Percentiles rank a stretch among this genome's conserved stretches.
phyloP scores from a whole-genome alignment of 2,329 filamentous ascomycete species.

The Epichloe bromicola region DNA sequence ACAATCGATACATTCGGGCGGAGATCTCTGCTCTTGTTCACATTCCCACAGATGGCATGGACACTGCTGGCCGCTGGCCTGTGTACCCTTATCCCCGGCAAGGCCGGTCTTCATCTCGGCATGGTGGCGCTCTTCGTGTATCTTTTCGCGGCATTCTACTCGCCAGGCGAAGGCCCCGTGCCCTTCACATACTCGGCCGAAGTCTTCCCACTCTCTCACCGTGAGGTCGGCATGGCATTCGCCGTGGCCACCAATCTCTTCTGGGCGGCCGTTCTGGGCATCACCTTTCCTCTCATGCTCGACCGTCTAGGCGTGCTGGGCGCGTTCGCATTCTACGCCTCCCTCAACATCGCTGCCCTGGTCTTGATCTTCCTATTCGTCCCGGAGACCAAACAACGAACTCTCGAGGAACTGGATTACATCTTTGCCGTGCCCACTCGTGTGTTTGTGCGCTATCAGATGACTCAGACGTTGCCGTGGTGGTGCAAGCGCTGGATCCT shows the following conservation, averaged over 20 bases:
- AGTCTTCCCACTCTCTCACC: conserved; percentile 56
- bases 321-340: conserved; percentile 41
- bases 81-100: conserved; percentile 36
- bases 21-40: conserved; percentile 32
- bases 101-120: conserved; percentile 22
- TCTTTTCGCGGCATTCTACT: conserved; percentile 39
- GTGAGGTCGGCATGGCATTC: conserved; percentile 60
- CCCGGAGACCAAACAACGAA: conserved; percentile 46
- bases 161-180: conserved; percentile 48
- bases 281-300: conserved; percentile 49
- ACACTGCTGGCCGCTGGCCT: conserved; percentile 28
- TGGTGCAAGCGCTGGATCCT: conserved; percentile 47
- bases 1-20: conserved; percentile 46
- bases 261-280: conserved; percentile 46
- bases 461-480: conserved; percentile 43
- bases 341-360: conserved; percentile 41
- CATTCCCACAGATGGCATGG: conserved; percentile 30
- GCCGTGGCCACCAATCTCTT: conserved; percentile 53
- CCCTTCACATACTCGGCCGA: conserved; percentile 58
- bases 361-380: conserved; percentile 43
- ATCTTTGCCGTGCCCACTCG: conserved; percentile 47
- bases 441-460: conserved; percentile 43
- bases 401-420: conserved; percentile 43
- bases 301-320: conserved; percentile 29
- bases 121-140: conserved; percentile 44